A percentile compares a stretch with the other conserved stretches of the same genome.
Evolutionary conservation across 257 asterid genomes (phyloP).

Genomic region (Solanum lignicaule): DNA sequence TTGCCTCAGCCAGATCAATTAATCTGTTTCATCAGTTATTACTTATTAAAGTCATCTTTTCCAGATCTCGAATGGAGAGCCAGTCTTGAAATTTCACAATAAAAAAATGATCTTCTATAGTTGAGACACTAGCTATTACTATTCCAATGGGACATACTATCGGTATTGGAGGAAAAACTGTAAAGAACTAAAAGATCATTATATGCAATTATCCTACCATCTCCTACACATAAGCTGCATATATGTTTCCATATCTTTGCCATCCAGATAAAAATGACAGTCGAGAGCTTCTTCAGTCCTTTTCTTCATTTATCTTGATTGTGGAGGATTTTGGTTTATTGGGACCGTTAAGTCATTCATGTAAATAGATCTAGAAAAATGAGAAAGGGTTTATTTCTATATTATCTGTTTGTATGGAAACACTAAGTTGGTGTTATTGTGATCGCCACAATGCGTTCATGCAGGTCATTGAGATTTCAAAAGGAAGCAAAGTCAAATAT

Average conservation of each 20-base stretch:
- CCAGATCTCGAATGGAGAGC: neutral
- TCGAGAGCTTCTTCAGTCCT: neutral
- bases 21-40: neutral
- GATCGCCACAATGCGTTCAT: neutral
- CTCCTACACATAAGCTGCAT: neutral
- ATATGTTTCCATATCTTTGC: neutral
- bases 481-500: constrained; percentile 92
- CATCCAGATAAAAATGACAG: neutral
- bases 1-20: neutral
- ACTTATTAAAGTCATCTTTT: neutral
- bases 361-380: neutral
- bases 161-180: neutral
- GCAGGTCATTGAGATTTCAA: constrained; percentile 92
- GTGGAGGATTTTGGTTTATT: neutral
- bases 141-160: neutral
- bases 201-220: neutral
- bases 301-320: neutral
- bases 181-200: neutral
- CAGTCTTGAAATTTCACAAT: neutral
- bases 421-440: neutral
- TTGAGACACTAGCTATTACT: neutral
- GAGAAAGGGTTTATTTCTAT: neutral
- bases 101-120: neutral
- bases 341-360: neutral
- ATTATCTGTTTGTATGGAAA: neutral